Base-by-base conservation (phyloP, 129 eudicot species). In the Erigeron canadensis region DNA sequence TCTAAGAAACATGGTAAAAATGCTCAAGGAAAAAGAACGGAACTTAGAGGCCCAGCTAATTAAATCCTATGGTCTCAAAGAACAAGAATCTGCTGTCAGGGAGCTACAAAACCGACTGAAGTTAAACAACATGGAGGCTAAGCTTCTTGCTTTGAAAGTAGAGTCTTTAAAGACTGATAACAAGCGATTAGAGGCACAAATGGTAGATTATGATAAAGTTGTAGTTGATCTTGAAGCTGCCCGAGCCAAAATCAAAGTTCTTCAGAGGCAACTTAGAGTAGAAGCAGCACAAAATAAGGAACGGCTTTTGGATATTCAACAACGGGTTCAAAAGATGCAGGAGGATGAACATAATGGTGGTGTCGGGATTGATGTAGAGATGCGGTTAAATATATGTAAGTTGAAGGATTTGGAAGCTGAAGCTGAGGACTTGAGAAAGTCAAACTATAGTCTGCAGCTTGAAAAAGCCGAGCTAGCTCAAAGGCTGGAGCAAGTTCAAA, bases 171-270 rank as follows among this genome's bases (percentile, higher is more conserved):
- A 87, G 65, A 80, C 82, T 0, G 89, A 93, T 19, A 93, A 85
- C 69, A 87, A 61, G 78, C 77, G 84, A 68, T 46, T 93, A 56
- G 84, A 82, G 74, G 77, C 87, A 10, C 82, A 89, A 81, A 80
- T 75, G 73, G 77, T 72, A n/a, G 84, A 89, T 80, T 63, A 89
- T 57, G 73, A 72, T 16, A 85, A 83, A 76, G 86, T 93, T 67
- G 86, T 85, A 45, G n/a, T 63, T 11, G 98, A 93, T 55, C 92
- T 93, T 62, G 96, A 93, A 79, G 89, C 86, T 68, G 95, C 96
- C 28, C 82, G 71, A 70, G 86, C 91, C 19, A 86, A 85, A 81
- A 84, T 93, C 43, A 89, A 78, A 69, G 44, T 61, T 67, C 83
- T 93, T 15, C 79, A 84, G 79, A 86, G 66, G 81, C 89, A 84